These are phyloP conservation scores for Pyrrhoderma lamaoense DNA, from an alignment of 1,284 basidiomycete genomes.

Conservation along the genomic window DNA sequence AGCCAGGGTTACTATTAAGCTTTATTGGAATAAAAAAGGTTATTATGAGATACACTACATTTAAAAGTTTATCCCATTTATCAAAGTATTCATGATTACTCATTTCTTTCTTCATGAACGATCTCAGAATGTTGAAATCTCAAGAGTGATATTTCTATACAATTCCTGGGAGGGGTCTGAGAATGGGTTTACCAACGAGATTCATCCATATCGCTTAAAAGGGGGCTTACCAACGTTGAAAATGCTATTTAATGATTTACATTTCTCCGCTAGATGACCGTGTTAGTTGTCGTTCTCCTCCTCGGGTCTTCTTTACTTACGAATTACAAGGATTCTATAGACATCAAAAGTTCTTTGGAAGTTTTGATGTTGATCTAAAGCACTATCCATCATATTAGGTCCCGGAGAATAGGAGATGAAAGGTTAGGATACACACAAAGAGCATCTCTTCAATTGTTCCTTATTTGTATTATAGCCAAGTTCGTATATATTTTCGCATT, in stretches of 20 bases:
- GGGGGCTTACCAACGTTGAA: constrained; percentile 13
- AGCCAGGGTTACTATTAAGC: neutral
- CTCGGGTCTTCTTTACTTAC: neutral
- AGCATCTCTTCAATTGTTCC: constrained; percentile 1
- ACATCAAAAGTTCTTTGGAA: constrained; percentile 10
- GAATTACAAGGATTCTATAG: constrained; percentile 11
- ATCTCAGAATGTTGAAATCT: constrained; percentile 2
- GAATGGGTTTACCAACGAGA: neutral
- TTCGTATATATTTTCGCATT: constrained; percentile 5
- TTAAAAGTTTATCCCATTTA: constrained; percentile 4
- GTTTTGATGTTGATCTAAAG: constrained; percentile 14
- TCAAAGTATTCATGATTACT: neutral
- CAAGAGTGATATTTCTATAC: constrained; percentile 5
- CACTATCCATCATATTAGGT: neutral
- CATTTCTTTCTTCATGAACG: constrained; percentile 5
- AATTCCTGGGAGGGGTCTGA: constrained; percentile 6
- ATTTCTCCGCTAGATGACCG: constrained; percentile 7
- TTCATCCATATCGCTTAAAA: neutral
- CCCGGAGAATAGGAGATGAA: neutral
- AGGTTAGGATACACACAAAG: neutral
- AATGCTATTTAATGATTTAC: constrained; percentile 11
- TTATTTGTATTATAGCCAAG: neutral
- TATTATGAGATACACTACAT: neutral
- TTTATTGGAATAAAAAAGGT: neutral
- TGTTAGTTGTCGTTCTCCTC: neutral